A percentile compares a stretch with the other conserved stretches of the same genome.
phyloP scores from a whole-genome alignment of 2,329 filamentous ascomycete species.

The Colletotrichum caudatum region DNA sequence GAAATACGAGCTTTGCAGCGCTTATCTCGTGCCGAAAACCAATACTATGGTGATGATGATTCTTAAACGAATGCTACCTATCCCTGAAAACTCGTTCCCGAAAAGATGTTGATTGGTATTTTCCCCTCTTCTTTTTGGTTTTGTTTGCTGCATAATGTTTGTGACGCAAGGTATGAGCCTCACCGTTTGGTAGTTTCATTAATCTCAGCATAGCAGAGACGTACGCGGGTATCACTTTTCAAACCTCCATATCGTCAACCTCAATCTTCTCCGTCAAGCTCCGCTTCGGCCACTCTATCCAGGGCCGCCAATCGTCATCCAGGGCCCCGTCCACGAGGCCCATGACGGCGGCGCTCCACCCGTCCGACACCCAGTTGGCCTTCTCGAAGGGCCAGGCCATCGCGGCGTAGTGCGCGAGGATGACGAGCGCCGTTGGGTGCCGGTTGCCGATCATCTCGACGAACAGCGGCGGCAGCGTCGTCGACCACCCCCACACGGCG shows the following conservation, averaged over 20 bases:
- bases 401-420: slow-evolving; percentile 43
- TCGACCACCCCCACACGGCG: slow-evolving; percentile 40
- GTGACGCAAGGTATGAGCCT: neutral
- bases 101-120: too few relatives aligned
- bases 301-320: slow-evolving; percentile 32
- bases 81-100: too few relatives aligned
- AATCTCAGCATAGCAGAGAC: neutral
- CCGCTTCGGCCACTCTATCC: slow-evolving; percentile 42
- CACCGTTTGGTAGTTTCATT: neutral
- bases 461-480: slow-evolving; percentile 39
- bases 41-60: neutral
- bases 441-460: slow-evolving; percentile 40
- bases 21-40: neutral
- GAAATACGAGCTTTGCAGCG: slow-evolving; percentile 2
- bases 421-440: slow-evolving; percentile 42
- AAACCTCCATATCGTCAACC: slow-evolving; percentile 41
- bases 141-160: too few relatives aligned
- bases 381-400: slow-evolving; percentile 21
- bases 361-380: slow-evolving; percentile 34
- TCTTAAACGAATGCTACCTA: neutral
- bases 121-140: neutral
- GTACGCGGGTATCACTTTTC: slow-evolving; percentile 16
- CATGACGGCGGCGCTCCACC: slow-evolving; percentile 42
- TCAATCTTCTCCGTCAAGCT: slow-evolving; percentile 39
- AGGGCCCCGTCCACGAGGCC: slow-evolving; percentile 35